These are phyloP conservation scores for Magnolia sinica DNA, from an alignment of 164 flowering plant genomes.

Conservation along the genomic window DNA sequence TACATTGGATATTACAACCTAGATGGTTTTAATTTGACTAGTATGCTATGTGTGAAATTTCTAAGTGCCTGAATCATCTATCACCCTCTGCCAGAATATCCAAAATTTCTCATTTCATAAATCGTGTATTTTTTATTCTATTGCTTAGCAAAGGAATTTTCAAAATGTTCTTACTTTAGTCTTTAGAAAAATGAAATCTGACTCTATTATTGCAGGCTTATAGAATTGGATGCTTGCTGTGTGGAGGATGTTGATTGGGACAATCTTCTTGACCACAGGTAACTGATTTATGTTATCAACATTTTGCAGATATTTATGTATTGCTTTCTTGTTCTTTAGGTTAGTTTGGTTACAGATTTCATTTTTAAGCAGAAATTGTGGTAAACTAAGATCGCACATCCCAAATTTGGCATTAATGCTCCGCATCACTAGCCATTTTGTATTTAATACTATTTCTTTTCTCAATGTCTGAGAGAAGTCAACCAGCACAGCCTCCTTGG, in stretches of 20 bases:
- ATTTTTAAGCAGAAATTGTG: background rate
- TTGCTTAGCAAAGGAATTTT: background rate
- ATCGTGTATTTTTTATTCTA: background rate
- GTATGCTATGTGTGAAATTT: too few relatives aligned
- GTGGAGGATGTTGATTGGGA: slow-evolving; percentile 71
- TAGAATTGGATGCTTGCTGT: slow-evolving; percentile 49
- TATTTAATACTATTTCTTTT: too few relatives aligned
- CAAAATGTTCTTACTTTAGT: background rate
- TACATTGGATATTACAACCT: too few relatives aligned
- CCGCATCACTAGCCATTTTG: background rate
- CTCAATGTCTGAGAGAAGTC: too few relatives aligned
- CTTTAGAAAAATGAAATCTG: background rate
- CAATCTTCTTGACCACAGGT: slow-evolving; percentile 51
- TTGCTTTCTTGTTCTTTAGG: background rate
- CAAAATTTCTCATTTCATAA: too few relatives aligned
- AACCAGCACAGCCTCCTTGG: too few relatives aligned
- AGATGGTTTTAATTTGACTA: too few relatives aligned
- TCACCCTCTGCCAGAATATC: too few relatives aligned
- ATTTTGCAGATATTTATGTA: background rate
- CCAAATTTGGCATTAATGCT: background rate
- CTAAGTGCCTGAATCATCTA: too few relatives aligned
- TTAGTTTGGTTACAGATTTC: background rate
- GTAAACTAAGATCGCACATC: too few relatives aligned
- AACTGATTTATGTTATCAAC: background rate
- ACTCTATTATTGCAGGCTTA: slow-evolving; percentile 27